These are phyloP conservation scores for Metschnikowia colocasiae DNA, from an alignment of 805 yeast genomes.

Conservation along the genomic window DNA sequence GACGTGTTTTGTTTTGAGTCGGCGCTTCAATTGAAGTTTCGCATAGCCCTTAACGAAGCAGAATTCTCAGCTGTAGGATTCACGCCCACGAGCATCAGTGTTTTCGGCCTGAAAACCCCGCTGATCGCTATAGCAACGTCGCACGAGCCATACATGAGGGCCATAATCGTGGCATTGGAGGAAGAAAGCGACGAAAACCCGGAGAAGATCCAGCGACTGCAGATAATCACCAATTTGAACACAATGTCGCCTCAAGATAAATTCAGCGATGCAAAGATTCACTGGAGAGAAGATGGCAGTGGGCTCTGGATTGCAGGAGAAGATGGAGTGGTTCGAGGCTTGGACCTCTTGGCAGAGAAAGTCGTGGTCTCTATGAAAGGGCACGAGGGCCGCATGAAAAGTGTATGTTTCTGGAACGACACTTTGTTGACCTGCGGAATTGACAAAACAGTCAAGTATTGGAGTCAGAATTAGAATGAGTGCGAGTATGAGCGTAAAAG, in stretches of 20 bases:
- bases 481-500: neutral
- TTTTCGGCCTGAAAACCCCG: slow-evolving; percentile 18
- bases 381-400: slow-evolving; percentile 49
- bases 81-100: slow-evolving; percentile 48
- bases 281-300: slow-evolving; percentile 39
- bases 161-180: slow-evolving; percentile 53
- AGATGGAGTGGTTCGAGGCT: slow-evolving; percentile 61
- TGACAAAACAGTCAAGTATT: slow-evolving; percentile 22
- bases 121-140: slow-evolving; percentile 65
- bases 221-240: slow-evolving; percentile 29
- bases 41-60: slow-evolving; percentile 66
- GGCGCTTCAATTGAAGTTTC: slow-evolving; percentile 25
- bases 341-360: slow-evolving; percentile 45
- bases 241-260: slow-evolving; percentile 67
- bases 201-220: slow-evolving; percentile 23
- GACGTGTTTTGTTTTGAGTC: slow-evolving; percentile 34
- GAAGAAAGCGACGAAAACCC: slow-evolving; percentile 9
- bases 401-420: slow-evolving; percentile 32
- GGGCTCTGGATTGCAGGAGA: slow-evolving; percentile 72
- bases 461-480: neutral
- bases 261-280: slow-evolving; percentile 49
- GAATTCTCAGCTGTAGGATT: slow-evolving; percentile 65
- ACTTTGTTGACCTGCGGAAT: slow-evolving; percentile 49
- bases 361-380: slow-evolving; percentile 31
- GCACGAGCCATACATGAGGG: slow-evolving; percentile 72